phyloP scores from a whole-genome alignment of 352 stramenopile genomes.

The Phytophthora macrochlamydospora region DNA sequence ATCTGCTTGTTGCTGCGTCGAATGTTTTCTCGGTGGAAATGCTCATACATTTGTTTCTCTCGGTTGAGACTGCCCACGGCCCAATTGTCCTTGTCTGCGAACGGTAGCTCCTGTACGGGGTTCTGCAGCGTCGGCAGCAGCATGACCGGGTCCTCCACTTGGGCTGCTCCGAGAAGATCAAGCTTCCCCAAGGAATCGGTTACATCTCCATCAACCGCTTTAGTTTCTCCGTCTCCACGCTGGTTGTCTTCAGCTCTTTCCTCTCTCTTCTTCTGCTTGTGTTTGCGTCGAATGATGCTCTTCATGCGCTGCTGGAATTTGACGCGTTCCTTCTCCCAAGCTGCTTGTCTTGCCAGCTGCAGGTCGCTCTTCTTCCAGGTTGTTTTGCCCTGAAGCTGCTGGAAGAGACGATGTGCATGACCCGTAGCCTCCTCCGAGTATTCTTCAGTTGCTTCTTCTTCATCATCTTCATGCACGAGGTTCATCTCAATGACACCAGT shows the following conservation, averaged over 20 bases:
- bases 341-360: constrained; percentile 62
- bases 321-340: constrained; percentile 64
- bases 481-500: constrained; percentile 16
- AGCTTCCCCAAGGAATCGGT: constrained; percentile 31
- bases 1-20: constrained; percentile 59
- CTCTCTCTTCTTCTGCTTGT: constrained; percentile 19
- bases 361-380: constrained; percentile 83
- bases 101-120: constrained; percentile 53
- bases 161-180: constrained; percentile 14
- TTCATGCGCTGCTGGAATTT: constrained; percentile 84
- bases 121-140: constrained; percentile 51
- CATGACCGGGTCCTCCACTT: constrained; percentile 16
- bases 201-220: constrained; percentile 17
- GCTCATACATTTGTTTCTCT: constrained; percentile 74
- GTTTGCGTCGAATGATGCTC: constrained; percentile 61
- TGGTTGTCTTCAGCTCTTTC: constrained; percentile 20
- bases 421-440: background rate
- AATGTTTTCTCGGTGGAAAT: constrained; percentile 74
- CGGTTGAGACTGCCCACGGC: constrained; percentile 73
- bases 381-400: constrained; percentile 64
- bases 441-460: constrained; percentile 13
- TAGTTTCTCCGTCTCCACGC: constrained; percentile 4
- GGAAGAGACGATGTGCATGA: constrained; percentile 57
- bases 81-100: constrained; percentile 85
- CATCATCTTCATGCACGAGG: constrained; percentile 1